phyloP scores from a whole-genome alignment of 2,329 filamentous ascomycete genomes.

The Exophiala oligosperma region DNA sequence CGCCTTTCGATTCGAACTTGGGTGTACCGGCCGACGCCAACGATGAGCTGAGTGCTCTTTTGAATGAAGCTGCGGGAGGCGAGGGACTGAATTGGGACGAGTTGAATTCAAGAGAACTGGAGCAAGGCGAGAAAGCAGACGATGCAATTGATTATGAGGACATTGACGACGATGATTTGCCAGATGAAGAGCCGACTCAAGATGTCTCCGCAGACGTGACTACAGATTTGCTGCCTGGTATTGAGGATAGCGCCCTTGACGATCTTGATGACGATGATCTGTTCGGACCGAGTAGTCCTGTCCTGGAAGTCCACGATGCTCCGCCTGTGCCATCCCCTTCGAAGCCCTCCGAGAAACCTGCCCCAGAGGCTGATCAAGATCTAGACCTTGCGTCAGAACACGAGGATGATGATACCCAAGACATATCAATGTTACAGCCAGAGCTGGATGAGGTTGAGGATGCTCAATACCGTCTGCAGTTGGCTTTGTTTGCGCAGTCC shows the following conservation, averaged over 20 bases:
- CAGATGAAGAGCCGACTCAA: constrained; percentile 56
- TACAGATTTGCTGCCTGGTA: constrained; percentile 23
- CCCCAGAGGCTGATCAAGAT: constrained; percentile 19
- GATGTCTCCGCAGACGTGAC: constrained; percentile 17
- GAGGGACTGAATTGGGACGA: constrained; percentile 25
- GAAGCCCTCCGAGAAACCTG: constrained; percentile 17
- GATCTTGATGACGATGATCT: constrained; percentile 42
- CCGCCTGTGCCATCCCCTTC: constrained; percentile 4
- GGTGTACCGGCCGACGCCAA: constrained; percentile 16
- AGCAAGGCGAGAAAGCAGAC: constrained; percentile 74
- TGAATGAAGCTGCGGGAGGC: constrained; percentile 35
- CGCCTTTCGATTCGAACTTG: constrained; percentile 21
- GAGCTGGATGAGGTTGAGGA: constrained; percentile 22
- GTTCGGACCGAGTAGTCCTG: constrained; percentile 24
- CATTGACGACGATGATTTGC: constrained; percentile 87
- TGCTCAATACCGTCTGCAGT: constrained; percentile 46
- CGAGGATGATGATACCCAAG: constrained; percentile 19
- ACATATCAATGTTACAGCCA: constrained; percentile 21
- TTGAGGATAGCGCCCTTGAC: constrained; percentile 60
- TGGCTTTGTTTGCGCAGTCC: constrained; percentile 48
- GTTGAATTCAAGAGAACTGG: constrained; percentile 33
- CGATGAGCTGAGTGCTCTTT: constrained; percentile 31
- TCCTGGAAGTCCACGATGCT: constrained; percentile 11
- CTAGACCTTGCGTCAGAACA: constrained; percentile 23
- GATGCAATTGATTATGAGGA: constrained; percentile 90